Percentiles rank a stretch among this genome's conserved stretches.
Conservation (phyloP, 805 yeast species). For the Saccharomycopsis sp. region DNA sequence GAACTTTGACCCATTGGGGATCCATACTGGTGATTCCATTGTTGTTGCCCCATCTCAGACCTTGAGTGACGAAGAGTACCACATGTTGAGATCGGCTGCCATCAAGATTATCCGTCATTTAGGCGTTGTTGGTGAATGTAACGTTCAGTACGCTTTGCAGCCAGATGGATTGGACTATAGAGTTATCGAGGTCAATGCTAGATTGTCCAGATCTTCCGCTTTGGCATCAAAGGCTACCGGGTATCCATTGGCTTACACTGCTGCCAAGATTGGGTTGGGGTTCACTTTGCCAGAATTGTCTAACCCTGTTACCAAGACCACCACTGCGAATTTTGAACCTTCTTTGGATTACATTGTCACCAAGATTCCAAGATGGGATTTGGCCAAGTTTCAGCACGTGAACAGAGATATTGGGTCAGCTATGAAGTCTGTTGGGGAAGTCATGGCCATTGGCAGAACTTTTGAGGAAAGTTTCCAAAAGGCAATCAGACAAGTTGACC, state of each 20-base stretch:
- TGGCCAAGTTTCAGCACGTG: slow-evolving; percentile 90
- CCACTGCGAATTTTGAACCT: slow-evolving; percentile 95
- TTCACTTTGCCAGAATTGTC: slow-evolving; percentile 92
- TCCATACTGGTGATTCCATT: slow-evolving; percentile 98
- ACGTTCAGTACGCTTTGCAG: slow-evolving; percentile 92
- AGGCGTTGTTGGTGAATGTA: slow-evolving; percentile 99
- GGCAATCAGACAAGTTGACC: slow-evolving; percentile 94
- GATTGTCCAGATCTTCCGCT: slow-evolving; percentile 95
- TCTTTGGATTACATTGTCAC: slow-evolving; percentile 94
- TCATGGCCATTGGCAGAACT: slow-evolving; percentile 97
- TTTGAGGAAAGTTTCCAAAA: slow-evolving; percentile 97
- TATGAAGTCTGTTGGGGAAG: slow-evolving; percentile 99
- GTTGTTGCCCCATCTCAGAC: slow-evolving; percentile 99
- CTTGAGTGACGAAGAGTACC: slow-evolving; percentile 91
- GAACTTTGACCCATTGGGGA: slow-evolving; percentile 95
- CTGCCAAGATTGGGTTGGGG: slow-evolving; percentile 93
- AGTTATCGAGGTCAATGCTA: slow-evolving; percentile 95
- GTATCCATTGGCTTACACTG: slow-evolving; percentile 96
- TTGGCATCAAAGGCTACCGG: slow-evolving; percentile 98
- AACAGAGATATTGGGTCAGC: slow-evolving; percentile 89
- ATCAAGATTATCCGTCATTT: slow-evolving; percentile 94
- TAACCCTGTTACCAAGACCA: slow-evolving; percentile 92
- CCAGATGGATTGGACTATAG: slow-evolving; percentile 94
- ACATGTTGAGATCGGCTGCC: slow-evolving; percentile 96
- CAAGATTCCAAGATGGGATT: slow-evolving; percentile 98